phyloP scores from a whole-genome alignment of 768 basidiomycete species.

The Naematelia encephala region DNA sequence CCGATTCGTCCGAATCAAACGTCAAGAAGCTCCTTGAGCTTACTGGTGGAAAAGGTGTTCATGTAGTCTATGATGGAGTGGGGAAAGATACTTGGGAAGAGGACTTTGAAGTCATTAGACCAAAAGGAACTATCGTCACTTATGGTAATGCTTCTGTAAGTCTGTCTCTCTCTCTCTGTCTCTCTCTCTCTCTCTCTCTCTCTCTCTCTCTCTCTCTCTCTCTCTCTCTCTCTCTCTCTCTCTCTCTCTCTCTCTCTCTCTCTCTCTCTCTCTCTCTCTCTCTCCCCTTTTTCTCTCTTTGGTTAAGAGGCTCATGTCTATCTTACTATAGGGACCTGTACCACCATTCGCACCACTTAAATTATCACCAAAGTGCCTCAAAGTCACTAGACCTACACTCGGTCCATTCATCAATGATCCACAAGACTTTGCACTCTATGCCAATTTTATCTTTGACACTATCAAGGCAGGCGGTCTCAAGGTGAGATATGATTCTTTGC shows the following conservation, averaged over 20 bases:
- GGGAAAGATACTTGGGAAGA: conserved; percentile 90
- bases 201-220: too few species aligned
- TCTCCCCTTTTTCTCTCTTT: not conserved
- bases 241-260: not conserved
- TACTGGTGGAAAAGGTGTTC: conserved; percentile 54
- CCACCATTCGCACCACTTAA: conserved; percentile 70
- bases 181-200: too few species aligned
- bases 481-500: conserved; percentile 48
- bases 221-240: not conserved
- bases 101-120: conserved; percentile 72
- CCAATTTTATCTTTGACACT: conserved; percentile 62
- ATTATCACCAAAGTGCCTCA: conserved; percentile 77
- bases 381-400: conserved; percentile 58
- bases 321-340: conserved; percentile 53
- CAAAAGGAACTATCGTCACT: conserved; percentile 85
- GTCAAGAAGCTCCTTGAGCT: conserved; percentile 54
- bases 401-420: conserved; percentile 68
- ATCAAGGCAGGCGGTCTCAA: conserved; percentile 63
- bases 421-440: conserved; percentile 69
- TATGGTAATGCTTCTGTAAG: conserved; percentile 79
- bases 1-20: conserved; percentile 61
- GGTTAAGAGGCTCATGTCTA: not conserved
- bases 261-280: not conserved
- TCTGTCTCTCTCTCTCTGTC: not conserved
- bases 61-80: conserved; percentile 92